Base-by-base conservation (phyloP, 371 early-diverging fungal species). In the Smittium culicis region DNA sequence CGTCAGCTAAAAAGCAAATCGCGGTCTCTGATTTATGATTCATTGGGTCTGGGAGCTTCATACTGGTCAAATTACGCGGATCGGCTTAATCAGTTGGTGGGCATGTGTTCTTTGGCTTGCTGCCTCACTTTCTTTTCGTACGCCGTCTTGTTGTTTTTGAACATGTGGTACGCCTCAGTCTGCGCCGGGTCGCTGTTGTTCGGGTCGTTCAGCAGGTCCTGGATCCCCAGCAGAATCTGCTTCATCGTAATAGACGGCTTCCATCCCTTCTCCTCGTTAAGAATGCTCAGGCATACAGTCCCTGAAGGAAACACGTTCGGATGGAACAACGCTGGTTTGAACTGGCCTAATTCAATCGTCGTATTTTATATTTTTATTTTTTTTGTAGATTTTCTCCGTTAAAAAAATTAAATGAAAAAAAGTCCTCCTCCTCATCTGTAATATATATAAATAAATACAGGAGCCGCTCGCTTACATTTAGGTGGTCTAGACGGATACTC, bases 241-340 rank as follows among this genome's bases (percentile, higher is more conserved):
- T 98, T 94, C 66, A 99, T 83, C 2, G 98, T 98, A 66, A 99
- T 91, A 14, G 96, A 91, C 16, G 99, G 98, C 74, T 96, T 94
- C 96, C 98, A 97, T 65, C 87, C 96, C 69, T 96, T 88, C 31
- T 94, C 95, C 68, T 92, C 96, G 69, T 94, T 92, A 67, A 99
- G 74, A 70, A 99, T 98, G n/a, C 95, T 95, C 55, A 99, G 79
- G 70, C 99, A 99, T 14, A 99, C 93, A 0, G 97, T 98, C 35
- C 99, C 99, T 20, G 93, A 94, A 17, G 96, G 94, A 76, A 98
- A 99, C 27, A 99, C 90, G 74, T 99, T 99, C 11, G 99, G 99
- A 76, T 99, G 99, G 79, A 94, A 98, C 60, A 99, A 81, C n/a
- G 90, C 85, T 14, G 94, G 91, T 1, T 81, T 81, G 69, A 96